Conservation (phyloP, 257 asterid genomes). For the Fraxinus americana region DNA sequence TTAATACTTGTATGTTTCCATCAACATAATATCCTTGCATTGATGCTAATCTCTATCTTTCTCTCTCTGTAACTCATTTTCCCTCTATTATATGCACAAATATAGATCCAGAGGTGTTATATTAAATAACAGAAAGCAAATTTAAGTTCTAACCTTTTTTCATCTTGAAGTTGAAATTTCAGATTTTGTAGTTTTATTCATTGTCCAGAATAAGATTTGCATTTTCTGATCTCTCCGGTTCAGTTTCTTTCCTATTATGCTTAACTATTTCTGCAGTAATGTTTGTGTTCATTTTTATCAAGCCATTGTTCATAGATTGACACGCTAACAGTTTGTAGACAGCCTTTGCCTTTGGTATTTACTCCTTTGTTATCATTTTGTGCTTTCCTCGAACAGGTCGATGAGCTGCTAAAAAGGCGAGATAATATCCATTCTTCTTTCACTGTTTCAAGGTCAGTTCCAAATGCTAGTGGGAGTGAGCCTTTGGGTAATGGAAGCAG, state of each 20-base stretch:
- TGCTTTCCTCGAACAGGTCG: slow-evolving; percentile 58
- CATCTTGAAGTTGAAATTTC: not conserved
- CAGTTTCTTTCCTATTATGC: no score
- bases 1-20: not conserved
- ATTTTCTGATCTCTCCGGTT: no score
- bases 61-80: not conserved
- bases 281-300: no score
- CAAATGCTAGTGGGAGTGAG: slow-evolving; percentile 60
- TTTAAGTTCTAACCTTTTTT: no score
- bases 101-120: not conserved
- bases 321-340: not conserved
- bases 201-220: no score
- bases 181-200: no score
- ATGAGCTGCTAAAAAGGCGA: slow-evolving; percentile 83
- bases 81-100: not conserved
- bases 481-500: slow-evolving; percentile 78
- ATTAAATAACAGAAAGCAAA: no score
- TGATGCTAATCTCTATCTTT: slow-evolving; percentile 5
- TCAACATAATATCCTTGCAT: slow-evolving; percentile 12
- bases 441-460: slow-evolving; percentile 61
- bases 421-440: slow-evolving; percentile 86
- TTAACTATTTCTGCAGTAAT: no score
- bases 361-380: slow-evolving; percentile 6
- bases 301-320: no score
- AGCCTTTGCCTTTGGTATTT: not conserved